These are phyloP conservation scores for Aspergillus ostianus DNA, from an alignment of 495 filamentous ascomycete species.

Conservation along the genomic window DNA sequence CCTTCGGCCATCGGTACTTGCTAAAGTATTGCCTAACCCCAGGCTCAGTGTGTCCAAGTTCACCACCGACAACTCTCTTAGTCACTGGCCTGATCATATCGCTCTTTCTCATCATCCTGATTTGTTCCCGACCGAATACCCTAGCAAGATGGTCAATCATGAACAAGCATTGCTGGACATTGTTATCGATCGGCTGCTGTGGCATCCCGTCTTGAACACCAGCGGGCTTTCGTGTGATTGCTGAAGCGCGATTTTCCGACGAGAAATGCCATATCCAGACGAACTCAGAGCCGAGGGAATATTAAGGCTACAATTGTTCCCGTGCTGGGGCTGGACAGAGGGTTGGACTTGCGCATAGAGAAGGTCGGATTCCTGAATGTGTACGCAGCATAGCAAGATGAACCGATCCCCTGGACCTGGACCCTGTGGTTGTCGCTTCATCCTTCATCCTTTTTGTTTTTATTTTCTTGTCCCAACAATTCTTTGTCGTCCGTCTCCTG, in stretches of 20 bases:
- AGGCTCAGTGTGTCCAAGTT: conserved; percentile 11
- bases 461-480: not conserved
- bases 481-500: too few species aligned
- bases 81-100: conserved; percentile 4
- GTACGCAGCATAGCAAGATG: not conserved
- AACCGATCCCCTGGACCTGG: not conserved
- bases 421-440: not conserved
- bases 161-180: conserved; percentile 24
- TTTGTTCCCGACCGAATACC: not conserved
- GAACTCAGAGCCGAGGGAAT: not conserved
- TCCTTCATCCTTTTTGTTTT: not conserved
- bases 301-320: not conserved
- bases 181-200: conserved; percentile 20
- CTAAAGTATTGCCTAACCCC: conserved; percentile 14
- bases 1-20: conserved; percentile 17
- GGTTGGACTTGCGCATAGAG: not conserved
- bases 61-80: conserved; percentile 2
- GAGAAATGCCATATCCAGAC: not conserved
- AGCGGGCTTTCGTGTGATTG: conserved; percentile 18
- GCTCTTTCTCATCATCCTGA: not conserved
- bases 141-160: conserved; percentile 6
- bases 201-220: conserved; percentile 12
- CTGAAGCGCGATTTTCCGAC: conserved; percentile 1
- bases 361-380: not conserved
- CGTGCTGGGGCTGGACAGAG: not conserved